phyloP scores from a whole-genome alignment of 2,329 filamentous ascomycete species.

The Magnaporthiopsis incrustans region DNA sequence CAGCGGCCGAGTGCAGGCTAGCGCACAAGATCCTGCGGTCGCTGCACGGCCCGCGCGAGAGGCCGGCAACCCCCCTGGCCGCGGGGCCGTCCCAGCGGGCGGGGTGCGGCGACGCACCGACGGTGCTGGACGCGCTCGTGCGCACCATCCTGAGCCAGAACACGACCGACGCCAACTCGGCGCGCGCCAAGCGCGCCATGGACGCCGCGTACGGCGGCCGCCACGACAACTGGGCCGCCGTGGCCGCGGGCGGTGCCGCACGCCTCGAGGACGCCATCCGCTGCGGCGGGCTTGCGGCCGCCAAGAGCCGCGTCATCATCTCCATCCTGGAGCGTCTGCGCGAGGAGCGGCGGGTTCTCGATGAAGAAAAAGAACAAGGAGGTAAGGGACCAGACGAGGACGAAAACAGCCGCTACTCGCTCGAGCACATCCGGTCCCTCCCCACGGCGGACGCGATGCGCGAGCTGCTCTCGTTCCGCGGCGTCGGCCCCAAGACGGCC shows the following conservation, averaged over 20 bases:
- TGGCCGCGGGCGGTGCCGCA: constrained; percentile 48
- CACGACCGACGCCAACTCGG: constrained; percentile 50
- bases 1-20: constrained; percentile 58
- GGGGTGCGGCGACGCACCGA: constrained; percentile 54
- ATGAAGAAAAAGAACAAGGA: no score
- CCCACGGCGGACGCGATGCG: constrained; percentile 39
- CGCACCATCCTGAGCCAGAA: constrained; percentile 45
- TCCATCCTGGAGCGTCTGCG: constrained; percentile 61
- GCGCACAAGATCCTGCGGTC: constrained; percentile 58
- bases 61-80: constrained; percentile 49
- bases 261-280: constrained; percentile 64
- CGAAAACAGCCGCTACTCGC: constrained; percentile 26
- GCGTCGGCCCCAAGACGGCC: constrained; percentile 50
- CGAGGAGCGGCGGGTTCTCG: no score
- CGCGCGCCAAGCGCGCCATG: constrained; percentile 54
- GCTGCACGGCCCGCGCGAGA: constrained; percentile 55
- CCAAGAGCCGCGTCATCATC: constrained; percentile 68
- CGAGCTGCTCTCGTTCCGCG: constrained; percentile 40
- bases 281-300: constrained; percentile 59
- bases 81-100: constrained; percentile 64
- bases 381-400: constrained; percentile 18
- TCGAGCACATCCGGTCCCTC: constrained; percentile 41
- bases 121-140: constrained; percentile 44
- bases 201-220: constrained; percentile 57
- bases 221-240: constrained; percentile 68